These are phyloP conservation scores for Termitomyces sp. DNA, from an alignment of 768 basidiomycete genomes.

Conservation along the genomic window DNA sequence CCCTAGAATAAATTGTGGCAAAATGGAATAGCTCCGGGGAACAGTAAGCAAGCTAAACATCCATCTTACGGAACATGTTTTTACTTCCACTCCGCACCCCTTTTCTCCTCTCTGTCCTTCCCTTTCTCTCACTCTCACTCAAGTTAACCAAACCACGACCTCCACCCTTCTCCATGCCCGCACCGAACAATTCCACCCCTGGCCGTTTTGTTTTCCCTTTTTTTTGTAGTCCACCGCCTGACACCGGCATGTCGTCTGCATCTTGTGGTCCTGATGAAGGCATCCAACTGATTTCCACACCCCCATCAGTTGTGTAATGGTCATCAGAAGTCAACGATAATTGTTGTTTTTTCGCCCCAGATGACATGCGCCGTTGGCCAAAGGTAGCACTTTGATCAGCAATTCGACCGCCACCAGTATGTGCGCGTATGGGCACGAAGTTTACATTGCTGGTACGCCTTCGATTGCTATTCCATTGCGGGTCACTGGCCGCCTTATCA, in stretches of 20 bases:
- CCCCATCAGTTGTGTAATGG: slow-evolving; percentile 44
- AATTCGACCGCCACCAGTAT: slow-evolving; percentile 19
- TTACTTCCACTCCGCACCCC: slow-evolving; percentile 86
- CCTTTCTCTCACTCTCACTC: slow-evolving; percentile 65
- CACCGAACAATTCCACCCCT: slow-evolving; percentile 78
- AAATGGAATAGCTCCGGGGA: background rate
- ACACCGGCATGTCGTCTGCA: slow-evolving; percentile 24
- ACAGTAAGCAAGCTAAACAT: slow-evolving; percentile 6
- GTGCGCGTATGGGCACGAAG: slow-evolving; percentile 60
- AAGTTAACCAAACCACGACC: slow-evolving; percentile 41
- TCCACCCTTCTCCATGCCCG: slow-evolving; percentile 82
- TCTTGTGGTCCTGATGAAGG: slow-evolving; percentile 44
- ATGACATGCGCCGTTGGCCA: slow-evolving; percentile 54
- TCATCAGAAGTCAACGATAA: slow-evolving; percentile 11
- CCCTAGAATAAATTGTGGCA: too few species aligned
- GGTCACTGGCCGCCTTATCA: slow-evolving; percentile 39
- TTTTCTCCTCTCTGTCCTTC: slow-evolving; percentile 74
- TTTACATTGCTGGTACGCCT: slow-evolving; percentile 38
- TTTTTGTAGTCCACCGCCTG: slow-evolving; percentile 19
- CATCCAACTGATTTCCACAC: slow-evolving; percentile 82
- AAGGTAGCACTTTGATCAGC: slow-evolving; percentile 56
- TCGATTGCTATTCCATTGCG: slow-evolving; percentile 38
- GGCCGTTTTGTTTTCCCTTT: slow-evolving; percentile 40
- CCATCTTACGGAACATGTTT: slow-evolving; percentile 62
- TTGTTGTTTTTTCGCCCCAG: slow-evolving; percentile 13